Evolutionary conservation across 148 eudicot species (phyloP).

Genomic region (Diospyros lotus): DNA sequence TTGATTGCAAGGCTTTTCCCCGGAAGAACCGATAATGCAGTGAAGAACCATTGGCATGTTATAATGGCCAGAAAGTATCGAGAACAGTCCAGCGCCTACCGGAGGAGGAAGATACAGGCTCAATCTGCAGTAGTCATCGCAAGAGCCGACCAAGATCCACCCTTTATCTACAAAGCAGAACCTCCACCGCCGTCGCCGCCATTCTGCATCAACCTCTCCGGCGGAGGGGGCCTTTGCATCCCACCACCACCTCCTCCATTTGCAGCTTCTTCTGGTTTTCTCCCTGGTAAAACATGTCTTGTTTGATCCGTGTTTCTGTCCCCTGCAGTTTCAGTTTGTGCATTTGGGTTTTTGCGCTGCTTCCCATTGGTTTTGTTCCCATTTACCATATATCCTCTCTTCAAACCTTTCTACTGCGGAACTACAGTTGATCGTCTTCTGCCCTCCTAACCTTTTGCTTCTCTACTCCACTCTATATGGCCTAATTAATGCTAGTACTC

Average conservation of each 20-base stretch:
- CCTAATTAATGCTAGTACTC: too few relatives aligned
- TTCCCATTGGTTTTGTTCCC: background rate
- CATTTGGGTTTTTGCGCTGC: conserved; percentile 4
- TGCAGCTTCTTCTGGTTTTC: conserved; percentile 13
- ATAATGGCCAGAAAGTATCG: conserved; percentile 45
- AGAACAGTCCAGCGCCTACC: conserved; percentile 34
- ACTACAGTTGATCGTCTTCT: background rate
- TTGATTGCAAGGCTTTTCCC: conserved; percentile 46
- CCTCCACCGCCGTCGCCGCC: background rate
- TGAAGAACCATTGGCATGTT: conserved; percentile 54
- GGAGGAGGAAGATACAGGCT: conserved; percentile 25
- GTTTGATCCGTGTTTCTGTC: background rate
- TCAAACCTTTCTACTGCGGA: background rate
- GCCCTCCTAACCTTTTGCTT: background rate
- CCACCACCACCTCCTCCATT: background rate
- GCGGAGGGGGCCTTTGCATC: background rate
- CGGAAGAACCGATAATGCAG: conserved; percentile 51
- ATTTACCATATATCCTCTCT: background rate
- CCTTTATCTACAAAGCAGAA: background rate
- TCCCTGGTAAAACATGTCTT: conserved; percentile 18
- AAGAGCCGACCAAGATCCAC: background rate
- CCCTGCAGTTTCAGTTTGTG: background rate
- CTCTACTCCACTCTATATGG: too few relatives aligned
- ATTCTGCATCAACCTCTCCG: background rate
- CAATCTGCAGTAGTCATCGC: background rate